Evolutionary conservation across 371 early-diverging fungal genomes (phyloP), one percentile per base, ranked within the genome.

Genomic region (Syncephalis fuscata): DNA sequence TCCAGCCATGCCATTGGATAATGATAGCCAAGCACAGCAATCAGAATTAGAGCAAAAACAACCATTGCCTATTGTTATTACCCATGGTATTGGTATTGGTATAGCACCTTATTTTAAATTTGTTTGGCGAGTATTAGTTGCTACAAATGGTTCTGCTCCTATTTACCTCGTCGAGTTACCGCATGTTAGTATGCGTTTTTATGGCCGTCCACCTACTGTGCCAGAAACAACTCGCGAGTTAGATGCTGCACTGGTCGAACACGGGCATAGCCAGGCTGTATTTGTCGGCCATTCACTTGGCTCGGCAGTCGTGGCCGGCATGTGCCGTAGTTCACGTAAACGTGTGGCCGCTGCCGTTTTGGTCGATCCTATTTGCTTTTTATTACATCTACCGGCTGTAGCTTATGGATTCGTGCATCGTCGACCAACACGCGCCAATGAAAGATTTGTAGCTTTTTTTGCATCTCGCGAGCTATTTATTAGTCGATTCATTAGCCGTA

Each of bases 61-160:
- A 32, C 32, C 7, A 32, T 63, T 66, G 20, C 80, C 82, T 0
- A 58, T 82, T 26, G 72, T 79, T 2, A 80, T 80, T 55, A 70
- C 80, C 14, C 80, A 80, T 51, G 83, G 83, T n/a, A 72, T 82
- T 27, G 78, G 77, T 2, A 66, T 73, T 40, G 80, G 82, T 14
- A 50, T 80, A 22, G 61, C 73, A 50, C 67, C 70, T 36, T 80
- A 82, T 51, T 22, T 64, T 26, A 56, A 65, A 5, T 68, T 79
- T 51, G 46, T 82, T 15, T 50, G 54, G 16, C 53, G 62, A 11
- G 46, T 68, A 53, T 40, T 67, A 2, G 49, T 53, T 2, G 48
- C 69, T 25, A 32, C 32, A 7, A 4, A 11, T 11, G 32, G 32
- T 11, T 62, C 68, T 16, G 71, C 76, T 0, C 77, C 81, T 8